Evolutionary conservation across 1,139 yeast genomes (phyloP), one percentile per base, ranked within the genome.

Genomic region (Geotrichum candidum): DNA sequence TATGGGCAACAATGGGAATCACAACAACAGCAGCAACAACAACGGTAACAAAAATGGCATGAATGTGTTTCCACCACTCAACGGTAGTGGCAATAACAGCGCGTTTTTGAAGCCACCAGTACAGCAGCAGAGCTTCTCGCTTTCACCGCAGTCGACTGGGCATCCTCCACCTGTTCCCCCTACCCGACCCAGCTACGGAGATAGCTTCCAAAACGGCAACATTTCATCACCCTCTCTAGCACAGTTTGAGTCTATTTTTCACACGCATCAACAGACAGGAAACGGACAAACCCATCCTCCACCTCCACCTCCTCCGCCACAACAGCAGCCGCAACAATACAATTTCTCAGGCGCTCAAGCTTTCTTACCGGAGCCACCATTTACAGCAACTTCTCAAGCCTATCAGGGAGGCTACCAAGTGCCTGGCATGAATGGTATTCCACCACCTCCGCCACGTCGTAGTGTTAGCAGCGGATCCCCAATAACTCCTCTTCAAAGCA

Each of bases 281-380:
- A 33, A 41, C 7, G 11, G 35, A 38, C 55, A 38, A 29, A 54
- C 50, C 33, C 38, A 56, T 22, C 54, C 50, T n/a, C 7, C 15
- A 9, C 53, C 11, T 13, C 55, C 18, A n/a, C 38, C 6, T 22
- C 38, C n/a, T n/a, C 58, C 51, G 52, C 61, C 50, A 25, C 65
- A 61, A 27, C 61, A 54, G 25, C 61, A 57, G 46, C 54, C 35
- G 22, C 64, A 61, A 53, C 61, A 48, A 29, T 61, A 50, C 52
- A 41, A 25, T 41, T 50, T 31, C 52, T 22, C 57, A 11, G 57
- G 57, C 18, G 51, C 57, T 18, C 57, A 54, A 54, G 57, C 57
- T 10, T 54, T 54, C 41, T 25, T 54, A 10, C 57, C 57, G 3
- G 57, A 54, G n/a, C 38, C 50, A 51, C 22, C 35, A 35, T 51